phyloP scores from a whole-genome alignment of 208 protist species.

The Leishmania major region DNA sequence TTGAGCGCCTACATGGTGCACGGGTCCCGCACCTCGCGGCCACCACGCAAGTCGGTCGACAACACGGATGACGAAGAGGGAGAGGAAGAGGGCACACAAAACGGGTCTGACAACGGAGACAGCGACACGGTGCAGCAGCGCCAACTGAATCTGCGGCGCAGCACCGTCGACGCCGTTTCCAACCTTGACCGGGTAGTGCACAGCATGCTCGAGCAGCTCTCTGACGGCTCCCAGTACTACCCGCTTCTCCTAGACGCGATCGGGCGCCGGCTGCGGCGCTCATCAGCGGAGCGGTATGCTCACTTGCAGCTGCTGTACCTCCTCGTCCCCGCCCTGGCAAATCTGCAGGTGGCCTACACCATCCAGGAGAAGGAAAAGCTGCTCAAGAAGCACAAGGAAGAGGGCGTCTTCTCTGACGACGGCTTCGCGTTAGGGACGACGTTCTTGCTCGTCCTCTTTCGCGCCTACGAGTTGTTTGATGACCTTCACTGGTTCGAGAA shows the following conservation, averaged over 20 bases:
- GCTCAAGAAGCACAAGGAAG: slow-evolving; percentile 88
- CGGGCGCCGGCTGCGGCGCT: slow-evolving; percentile 44
- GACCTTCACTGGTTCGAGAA: slow-evolving; percentile 96
- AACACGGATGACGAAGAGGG: slow-evolving; percentile 7
- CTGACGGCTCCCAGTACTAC: slow-evolving; percentile 96
- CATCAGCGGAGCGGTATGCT: slow-evolving; percentile 36
- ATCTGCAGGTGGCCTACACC: slow-evolving; percentile 94
- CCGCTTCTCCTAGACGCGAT: slow-evolving; percentile 95
- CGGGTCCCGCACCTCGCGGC: neutral
- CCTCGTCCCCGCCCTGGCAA: slow-evolving; percentile 95
- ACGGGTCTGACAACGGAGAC: neutral
- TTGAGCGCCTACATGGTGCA: slow-evolving; percentile 5
- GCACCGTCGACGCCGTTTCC: slow-evolving; percentile 46
- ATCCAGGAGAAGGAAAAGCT: slow-evolving; percentile 95
- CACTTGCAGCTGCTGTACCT: slow-evolving; percentile 95
- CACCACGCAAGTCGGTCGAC: neutral
- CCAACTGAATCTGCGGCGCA: slow-evolving; percentile 31
- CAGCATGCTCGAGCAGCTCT: slow-evolving; percentile 89
- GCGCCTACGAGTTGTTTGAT: slow-evolving; percentile 92
- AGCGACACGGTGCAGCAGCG: slow-evolving; percentile 12
- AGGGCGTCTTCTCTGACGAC: slow-evolving; percentile 94
- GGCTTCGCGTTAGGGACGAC: slow-evolving; percentile 96
- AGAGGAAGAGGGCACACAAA: slow-evolving; percentile 4
- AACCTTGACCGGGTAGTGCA: slow-evolving; percentile 81
- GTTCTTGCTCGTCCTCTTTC: slow-evolving; percentile 96